A percentile compares a stretch with the other conserved stretches of the same genome.
These are phyloP conservation scores for Collybia sordida DNA, from an alignment of 768 basidiomycete species.

Conservation along the genomic window DNA sequence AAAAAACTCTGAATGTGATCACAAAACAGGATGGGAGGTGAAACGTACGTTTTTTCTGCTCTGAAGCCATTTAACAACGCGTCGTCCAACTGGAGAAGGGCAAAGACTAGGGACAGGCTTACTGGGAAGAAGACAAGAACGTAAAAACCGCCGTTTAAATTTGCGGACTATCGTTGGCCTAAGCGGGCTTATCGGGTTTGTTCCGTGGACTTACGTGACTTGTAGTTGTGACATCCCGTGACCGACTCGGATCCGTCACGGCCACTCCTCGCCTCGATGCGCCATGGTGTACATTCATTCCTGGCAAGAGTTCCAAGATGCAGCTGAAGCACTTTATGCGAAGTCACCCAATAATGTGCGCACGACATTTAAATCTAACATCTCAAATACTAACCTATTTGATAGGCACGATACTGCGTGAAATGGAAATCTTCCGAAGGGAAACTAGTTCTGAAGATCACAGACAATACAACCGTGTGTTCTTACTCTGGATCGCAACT, in stretches of 20 bases:
- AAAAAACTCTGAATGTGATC: background rate
- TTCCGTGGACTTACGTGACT: slow-evolving; percentile 9
- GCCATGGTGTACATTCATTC: slow-evolving; percentile 87
- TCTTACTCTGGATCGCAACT: background rate
- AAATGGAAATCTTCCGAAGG: slow-evolving; percentile 89
- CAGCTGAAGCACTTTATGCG: slow-evolving; percentile 81
- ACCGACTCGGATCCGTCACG: slow-evolving; percentile 16
- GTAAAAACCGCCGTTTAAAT: slow-evolving; percentile 5
- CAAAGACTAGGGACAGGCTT: slow-evolving; percentile 1
- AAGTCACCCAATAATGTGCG: slow-evolving; percentile 77
- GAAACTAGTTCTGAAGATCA: slow-evolving; percentile 90
- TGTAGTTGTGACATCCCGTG: slow-evolving; percentile 16
- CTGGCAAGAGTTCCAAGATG: slow-evolving; percentile 90
- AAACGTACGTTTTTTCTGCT: slow-evolving; percentile 32
- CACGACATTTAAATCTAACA: slow-evolving; percentile 5
- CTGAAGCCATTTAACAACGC: slow-evolving; percentile 19
- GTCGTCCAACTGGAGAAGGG: background rate
- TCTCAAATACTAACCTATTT: slow-evolving; percentile 4
- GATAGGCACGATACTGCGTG: slow-evolving; percentile 83
- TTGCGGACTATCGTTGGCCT: slow-evolving; percentile 1
- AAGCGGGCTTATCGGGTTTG: slow-evolving; percentile 22
- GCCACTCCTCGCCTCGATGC: slow-evolving; percentile 35
- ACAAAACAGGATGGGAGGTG: background rate
- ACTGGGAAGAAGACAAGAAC: slow-evolving; percentile 3
- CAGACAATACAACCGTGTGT: slow-evolving; percentile 85